Evolutionary conservation across 345 rosid species (phyloP), one percentile per base, ranked within the genome.

Genomic region (Eucalyptus decipiens): DNA sequence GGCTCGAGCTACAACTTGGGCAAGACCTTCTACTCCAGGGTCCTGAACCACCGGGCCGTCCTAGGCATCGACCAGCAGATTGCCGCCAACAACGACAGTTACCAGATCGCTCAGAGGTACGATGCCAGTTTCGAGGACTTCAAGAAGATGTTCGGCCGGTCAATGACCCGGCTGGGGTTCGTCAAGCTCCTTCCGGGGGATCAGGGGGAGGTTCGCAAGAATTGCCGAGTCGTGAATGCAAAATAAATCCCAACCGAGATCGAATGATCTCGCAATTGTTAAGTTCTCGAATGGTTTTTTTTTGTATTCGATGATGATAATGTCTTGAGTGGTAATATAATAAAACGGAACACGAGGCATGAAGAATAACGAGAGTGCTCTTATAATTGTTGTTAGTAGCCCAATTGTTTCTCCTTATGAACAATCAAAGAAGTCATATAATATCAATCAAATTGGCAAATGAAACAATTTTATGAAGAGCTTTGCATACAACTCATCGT

Each of bases 21-120:
- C 45, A 88, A 80, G 80, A 91, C 96, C 62, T 96, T 45, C 94
- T 95, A 92, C 95, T 89, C 94, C 21, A 89, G 96, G 80, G 91
- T 92, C 60, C 87, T 90, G 51, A 86, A 93, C 85, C 88, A 91
- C 30, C 87, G 92, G 76, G 90, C 95, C 67, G 97, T 95, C 65
- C 95, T 96, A 11, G 96, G 92, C 88, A 93, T 95, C 88, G 97
- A 97, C 90, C 98, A 96, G 90, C 97, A 96, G 91, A 93, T 96
- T 52, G 88, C 93, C 76, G 89, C 48, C 56, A 90, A 90, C 40
- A 90, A 93, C 14, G 94, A 91, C 92, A 94, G 95, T 3, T 89
- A 28, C 67, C 89, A 90, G 72, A 93, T 97, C 10, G 88, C 92
- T 37, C 32, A 91, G 40, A 97, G 95, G 92, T 93, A 95, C 45